Evolutionary conservation across 768 basidiomycete genomes (phyloP).

Genomic region (Leccinum variicolor): DNA sequence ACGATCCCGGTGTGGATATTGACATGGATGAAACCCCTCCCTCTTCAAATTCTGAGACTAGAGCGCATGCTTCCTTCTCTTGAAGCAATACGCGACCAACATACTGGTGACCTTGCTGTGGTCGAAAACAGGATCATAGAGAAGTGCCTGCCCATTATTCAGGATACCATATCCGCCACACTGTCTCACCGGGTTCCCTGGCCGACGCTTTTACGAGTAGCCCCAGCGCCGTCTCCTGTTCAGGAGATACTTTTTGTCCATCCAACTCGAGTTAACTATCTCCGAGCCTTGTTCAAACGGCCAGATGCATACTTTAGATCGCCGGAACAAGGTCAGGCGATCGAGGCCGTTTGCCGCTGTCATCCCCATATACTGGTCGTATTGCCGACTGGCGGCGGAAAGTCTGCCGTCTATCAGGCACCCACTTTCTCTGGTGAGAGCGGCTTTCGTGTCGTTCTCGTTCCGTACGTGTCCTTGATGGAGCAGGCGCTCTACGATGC

Average conservation of each 20-base stretch:
- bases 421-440: neutral
- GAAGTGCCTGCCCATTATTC: neutral
- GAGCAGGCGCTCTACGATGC: neutral
- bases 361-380: neutral
- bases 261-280: neutral
- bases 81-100: neutral
- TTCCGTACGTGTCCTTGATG: neutral
- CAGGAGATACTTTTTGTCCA: neutral
- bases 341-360: neutral
- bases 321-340: neutral
- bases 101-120: neutral
- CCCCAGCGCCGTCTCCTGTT: neutral
- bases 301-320: neutral
- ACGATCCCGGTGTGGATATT: neutral
- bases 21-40: neutral
- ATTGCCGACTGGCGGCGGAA: neutral
- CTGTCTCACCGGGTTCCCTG: neutral
- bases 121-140: neutral
- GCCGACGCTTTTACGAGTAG: neutral
- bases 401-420: neutral
- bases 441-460: neutral
- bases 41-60: neutral
- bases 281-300: neutral
- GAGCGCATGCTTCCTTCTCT: neutral
- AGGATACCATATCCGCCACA: neutral